Evolutionary conservation across 2,329 filamentous ascomycete genomes (phyloP).

Genomic region (Cordyceps farinosa): DNA sequence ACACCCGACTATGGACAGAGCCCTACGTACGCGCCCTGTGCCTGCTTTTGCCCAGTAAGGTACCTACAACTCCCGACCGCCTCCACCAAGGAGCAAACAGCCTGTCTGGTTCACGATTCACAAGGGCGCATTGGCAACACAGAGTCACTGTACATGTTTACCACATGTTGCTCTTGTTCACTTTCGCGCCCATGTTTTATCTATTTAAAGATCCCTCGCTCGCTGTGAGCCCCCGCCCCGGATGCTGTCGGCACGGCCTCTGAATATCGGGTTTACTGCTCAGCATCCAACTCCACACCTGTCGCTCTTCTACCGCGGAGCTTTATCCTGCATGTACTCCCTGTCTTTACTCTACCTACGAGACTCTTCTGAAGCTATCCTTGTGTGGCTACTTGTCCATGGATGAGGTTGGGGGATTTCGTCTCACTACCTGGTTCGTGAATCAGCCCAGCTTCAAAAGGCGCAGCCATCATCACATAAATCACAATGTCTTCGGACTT

Average conservation of each 20-base stretch:
- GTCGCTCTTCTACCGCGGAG: too few relatives aligned
- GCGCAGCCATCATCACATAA: not conserved
- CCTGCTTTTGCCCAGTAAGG: too few relatives aligned
- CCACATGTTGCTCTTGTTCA: not conserved
- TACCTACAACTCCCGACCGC: not conserved
- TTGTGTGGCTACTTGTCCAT: not conserved
- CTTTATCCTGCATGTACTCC: not conserved
- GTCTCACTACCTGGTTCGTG: not conserved
- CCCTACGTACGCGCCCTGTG: too few relatives aligned
- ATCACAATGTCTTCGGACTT: not conserved
- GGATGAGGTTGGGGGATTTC: not conserved
- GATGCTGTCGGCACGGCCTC: not conserved
- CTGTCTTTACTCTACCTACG: not conserved
- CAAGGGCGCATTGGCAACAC: not conserved
- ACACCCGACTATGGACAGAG: not conserved
- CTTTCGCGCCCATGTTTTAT: not conserved
- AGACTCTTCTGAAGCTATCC: not conserved
- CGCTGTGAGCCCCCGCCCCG: not conserved
- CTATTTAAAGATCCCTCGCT: not conserved
- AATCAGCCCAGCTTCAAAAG: not conserved
- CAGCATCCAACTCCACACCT: not conserved
- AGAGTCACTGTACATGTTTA: not conserved
- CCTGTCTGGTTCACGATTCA: not conserved
- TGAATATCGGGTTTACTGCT: not conserved
- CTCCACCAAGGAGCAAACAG: not conserved